These are phyloP conservation scores for Cocos nucifera DNA, from an alignment of 176 grass and related monocot genomes.

Conservation along the genomic window DNA sequence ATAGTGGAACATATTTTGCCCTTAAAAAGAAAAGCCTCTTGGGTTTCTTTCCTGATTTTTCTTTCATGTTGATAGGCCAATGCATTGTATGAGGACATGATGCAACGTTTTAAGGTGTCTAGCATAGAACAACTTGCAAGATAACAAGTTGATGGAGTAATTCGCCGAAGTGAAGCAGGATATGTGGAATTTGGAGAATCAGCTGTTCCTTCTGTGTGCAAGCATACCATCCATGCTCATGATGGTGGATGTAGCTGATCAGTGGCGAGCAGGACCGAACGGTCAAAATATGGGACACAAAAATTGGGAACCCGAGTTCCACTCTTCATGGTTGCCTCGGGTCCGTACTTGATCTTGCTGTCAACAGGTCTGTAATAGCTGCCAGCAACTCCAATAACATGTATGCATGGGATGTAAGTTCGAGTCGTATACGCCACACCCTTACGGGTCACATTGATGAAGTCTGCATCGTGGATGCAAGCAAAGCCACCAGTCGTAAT, in stretches of 20 bases:
- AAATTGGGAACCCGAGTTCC: slow-evolving; percentile 57
- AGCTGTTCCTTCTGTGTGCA: no score
- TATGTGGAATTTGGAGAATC: no score
- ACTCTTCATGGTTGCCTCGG: slow-evolving; percentile 72
- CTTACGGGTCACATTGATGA: no score
- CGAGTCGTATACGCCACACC: slow-evolving; percentile 57
- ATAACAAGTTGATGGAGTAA: slow-evolving; percentile 33
- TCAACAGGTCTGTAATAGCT: slow-evolving; percentile 80
- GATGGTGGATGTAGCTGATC: no score
- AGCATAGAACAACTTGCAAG: slow-evolving; percentile 71
- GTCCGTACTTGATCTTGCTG: slow-evolving; percentile 78
- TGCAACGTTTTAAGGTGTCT: slow-evolving; percentile 54
- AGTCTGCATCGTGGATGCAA: no score
- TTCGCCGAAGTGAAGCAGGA: no score
- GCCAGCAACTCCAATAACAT: slow-evolving; percentile 94
- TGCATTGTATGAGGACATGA: slow-evolving; percentile 95
- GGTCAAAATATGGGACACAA: slow-evolving; percentile 84
- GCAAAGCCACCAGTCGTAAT: no score
- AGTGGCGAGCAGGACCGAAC: slow-evolving; percentile 76
- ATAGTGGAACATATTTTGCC: neutral
- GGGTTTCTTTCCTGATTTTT: neutral
- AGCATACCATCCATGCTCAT: no score
- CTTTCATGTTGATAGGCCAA: slow-evolving; percentile 54
- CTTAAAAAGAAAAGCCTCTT: neutral
- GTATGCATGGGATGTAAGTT: slow-evolving; percentile 79